Evolutionary conservation across 1,139 yeast genomes (phyloP).

Genomic region (Geotrichum restrictum): DNA sequence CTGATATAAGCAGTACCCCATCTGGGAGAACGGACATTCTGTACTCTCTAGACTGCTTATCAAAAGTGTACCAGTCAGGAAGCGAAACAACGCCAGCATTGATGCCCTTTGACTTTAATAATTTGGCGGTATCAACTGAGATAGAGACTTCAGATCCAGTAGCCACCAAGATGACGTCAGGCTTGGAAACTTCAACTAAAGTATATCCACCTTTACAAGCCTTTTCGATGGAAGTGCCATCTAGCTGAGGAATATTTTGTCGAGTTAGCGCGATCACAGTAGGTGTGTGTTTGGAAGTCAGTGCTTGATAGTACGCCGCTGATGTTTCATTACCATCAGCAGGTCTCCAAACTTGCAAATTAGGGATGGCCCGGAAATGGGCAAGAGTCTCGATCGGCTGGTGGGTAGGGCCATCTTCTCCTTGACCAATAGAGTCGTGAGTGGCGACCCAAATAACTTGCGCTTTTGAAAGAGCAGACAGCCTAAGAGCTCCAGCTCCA

Average conservation of each 20-base stretch:
- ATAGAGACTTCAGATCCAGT: conserved; percentile 95
- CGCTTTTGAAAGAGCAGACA: conserved; percentile 89
- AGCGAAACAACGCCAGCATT: conserved; percentile 82
- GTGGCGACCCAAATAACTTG: conserved; percentile 98
- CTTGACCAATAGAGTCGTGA: conserved; percentile 97
- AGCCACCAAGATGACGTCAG: conserved; percentile 77
- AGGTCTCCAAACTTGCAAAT: conserved; percentile 96
- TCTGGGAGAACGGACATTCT: conserved; percentile 85
- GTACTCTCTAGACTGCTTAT: conserved; percentile 75
- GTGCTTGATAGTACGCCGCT: conserved; percentile 86
- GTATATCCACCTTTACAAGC: conserved; percentile 96
- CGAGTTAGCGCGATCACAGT: conserved; percentile 89
- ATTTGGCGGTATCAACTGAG: conserved; percentile 75
- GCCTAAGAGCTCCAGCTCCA: conserved; percentile 96
- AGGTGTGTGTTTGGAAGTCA: conserved; percentile 72
- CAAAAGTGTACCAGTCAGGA: conserved; percentile 91
- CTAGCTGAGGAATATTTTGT: conserved; percentile 96
- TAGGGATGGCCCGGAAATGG: conserved; percentile 96
- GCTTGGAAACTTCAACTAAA: conserved; percentile 52
- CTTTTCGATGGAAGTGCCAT: conserved; percentile 86
- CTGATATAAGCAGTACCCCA: conserved; percentile 87
- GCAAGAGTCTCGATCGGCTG: conserved; percentile 99
- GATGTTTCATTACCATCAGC: conserved; percentile 99
- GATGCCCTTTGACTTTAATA: conserved; percentile 61
- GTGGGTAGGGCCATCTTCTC: conserved; percentile 99